Evolutionary conservation across 768 basidiomycete species (phyloP).

Genomic region (Rhodotorula kratochvilovae): DNA sequence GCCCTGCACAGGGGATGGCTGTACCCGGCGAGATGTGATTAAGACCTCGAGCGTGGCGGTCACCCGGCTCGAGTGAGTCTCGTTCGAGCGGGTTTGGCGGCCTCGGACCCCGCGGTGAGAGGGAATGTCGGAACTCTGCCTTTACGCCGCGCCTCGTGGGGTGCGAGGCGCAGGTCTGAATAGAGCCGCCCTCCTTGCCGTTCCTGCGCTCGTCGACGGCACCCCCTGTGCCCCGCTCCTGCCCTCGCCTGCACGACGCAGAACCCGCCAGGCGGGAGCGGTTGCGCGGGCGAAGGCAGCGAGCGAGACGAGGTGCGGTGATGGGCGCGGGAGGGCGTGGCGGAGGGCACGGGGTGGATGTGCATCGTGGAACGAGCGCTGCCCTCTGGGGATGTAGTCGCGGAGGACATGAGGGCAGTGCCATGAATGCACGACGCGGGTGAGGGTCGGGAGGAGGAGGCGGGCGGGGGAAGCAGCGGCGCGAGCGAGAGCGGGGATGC

Average conservation of each 20-base stretch:
- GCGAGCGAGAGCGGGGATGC: neutral
- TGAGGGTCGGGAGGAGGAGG: neutral
- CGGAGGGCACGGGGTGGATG: neutral
- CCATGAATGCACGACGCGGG: neutral
- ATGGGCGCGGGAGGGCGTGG: neutral
- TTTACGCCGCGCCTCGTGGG: conserved; percentile 24
- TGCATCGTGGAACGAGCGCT: neutral
- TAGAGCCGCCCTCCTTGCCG: conserved; percentile 2
- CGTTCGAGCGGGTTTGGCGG: conserved; percentile 1
- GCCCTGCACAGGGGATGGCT: neutral
- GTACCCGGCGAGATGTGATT: conserved; percentile 18
- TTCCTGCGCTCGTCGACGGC: neutral
- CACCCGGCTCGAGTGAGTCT: neutral
- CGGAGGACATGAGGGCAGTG: neutral
- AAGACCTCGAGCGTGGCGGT: conserved; percentile 1
- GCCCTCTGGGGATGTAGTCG: neutral
- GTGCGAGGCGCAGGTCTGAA: conserved; percentile 5
- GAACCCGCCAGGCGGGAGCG: neutral
- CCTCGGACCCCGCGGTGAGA: neutral
- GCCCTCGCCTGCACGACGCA: neutral
- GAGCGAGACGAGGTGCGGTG: neutral
- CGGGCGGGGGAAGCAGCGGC: neutral
- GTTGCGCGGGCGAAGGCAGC: neutral
- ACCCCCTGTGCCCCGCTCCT: neutral
- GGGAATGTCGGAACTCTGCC: conserved; percentile 26